A percentile compares a stretch with the other conserved stretches of the same genome.
Conservation (phyloP, 164 flowering plant genomes). For the Amborella trichopoda region DNA sequence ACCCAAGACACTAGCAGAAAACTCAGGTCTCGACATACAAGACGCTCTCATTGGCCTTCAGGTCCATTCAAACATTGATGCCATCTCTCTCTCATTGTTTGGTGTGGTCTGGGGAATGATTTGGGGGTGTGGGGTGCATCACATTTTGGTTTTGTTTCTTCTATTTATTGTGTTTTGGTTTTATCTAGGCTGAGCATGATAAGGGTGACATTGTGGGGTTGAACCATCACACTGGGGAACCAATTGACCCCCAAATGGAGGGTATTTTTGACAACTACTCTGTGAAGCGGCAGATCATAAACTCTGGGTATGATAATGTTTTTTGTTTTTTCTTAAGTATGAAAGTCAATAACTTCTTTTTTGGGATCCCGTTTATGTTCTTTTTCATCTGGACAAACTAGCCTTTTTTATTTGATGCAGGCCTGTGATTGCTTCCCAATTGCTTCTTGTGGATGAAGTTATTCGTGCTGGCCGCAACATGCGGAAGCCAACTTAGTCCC, state of each 20-base stretch:
- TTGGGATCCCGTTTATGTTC: not conserved
- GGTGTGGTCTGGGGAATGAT: no score
- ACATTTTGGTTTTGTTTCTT: not conserved
- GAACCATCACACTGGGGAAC: constrained; percentile 81
- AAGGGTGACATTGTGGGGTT: constrained; percentile 82
- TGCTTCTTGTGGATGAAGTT: constrained; percentile 93
- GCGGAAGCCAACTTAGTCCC: constrained; percentile 83
- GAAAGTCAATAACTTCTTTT: not conserved
- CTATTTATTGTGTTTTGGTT: no score
- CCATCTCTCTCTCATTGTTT: no score
- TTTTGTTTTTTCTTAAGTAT: not conserved
- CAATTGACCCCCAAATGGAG: constrained; percentile 92
- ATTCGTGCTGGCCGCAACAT: constrained; percentile 98
- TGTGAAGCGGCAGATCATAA: constrained; percentile 89
- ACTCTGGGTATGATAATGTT: constrained; percentile 58
- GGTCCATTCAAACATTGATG: no score
- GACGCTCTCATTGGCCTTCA: constrained; percentile 56
- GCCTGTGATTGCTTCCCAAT: constrained; percentile 93
- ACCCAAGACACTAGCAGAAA: constrained; percentile 95
- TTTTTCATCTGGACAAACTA: no score
- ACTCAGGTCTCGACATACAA: constrained; percentile 96
- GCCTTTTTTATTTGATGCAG: constrained; percentile 33
- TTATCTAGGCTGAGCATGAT: constrained; percentile 98
- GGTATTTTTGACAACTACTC: constrained; percentile 96
- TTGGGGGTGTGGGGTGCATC: no score